phyloP scores from a whole-genome alignment of 2,329 filamentous ascomycete species.

The Colletotrichum liriopes region DNA sequence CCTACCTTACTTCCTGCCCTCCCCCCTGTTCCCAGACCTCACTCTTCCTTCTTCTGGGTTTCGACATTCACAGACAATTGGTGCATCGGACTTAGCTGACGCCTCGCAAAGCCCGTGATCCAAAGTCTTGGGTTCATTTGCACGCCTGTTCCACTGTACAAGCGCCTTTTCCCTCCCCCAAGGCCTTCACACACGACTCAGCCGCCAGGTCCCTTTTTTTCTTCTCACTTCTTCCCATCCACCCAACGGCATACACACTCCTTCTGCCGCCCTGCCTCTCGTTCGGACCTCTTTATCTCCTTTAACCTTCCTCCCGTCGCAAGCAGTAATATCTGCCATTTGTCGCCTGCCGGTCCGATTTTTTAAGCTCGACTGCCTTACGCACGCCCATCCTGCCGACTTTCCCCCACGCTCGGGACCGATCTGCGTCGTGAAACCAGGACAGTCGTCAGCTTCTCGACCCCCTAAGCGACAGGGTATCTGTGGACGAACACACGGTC shows the following conservation, averaged over 20 bases:
- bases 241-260: slow-evolving; percentile 5
- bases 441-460: slow-evolving; percentile 33
- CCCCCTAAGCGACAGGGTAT: slow-evolving; percentile 26
- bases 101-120: slow-evolving; percentile 29
- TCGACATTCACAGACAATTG: slow-evolving; percentile 20
- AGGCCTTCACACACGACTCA: neutral
- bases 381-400: slow-evolving; percentile 31
- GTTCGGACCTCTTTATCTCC: slow-evolving; percentile 23
- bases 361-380: slow-evolving; percentile 33
- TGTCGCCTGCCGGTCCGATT: slow-evolving; percentile 25
- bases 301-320: slow-evolving; percentile 21
- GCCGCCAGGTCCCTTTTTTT: slow-evolving; percentile 12
- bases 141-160: slow-evolving; percentile 20
- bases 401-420: slow-evolving; percentile 35
- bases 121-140: slow-evolving; percentile 36
- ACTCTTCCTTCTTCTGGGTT: slow-evolving; percentile 16
- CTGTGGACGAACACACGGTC: slow-evolving; percentile 30
- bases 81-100: slow-evolving; percentile 32
- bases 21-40: slow-evolving; percentile 25
- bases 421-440: slow-evolving; percentile 39
- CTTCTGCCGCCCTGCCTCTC: slow-evolving; percentile 32
- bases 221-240: slow-evolving; percentile 29
- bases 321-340: slow-evolving; percentile 29
- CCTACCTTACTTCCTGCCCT: slow-evolving; percentile 15
- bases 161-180: neutral